Conservation (phyloP, 371 early-diverging fungal genomes). For the Chytridium lagenaria region DNA sequence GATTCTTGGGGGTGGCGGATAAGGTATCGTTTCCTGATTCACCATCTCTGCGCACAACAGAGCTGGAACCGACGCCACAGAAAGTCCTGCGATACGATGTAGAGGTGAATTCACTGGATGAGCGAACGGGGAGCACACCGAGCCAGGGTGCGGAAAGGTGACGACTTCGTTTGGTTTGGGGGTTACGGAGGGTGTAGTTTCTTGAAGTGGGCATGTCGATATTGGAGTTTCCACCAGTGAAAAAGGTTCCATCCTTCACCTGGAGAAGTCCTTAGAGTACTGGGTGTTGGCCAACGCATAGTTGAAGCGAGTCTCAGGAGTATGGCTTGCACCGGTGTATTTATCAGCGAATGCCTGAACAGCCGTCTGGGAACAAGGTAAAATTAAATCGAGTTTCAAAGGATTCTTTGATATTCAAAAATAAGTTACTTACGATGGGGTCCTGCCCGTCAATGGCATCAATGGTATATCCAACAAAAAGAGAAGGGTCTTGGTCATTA, state of each 20-base stretch:
- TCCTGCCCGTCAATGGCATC: constrained; percentile 11
- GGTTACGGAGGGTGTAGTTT: not conserved
- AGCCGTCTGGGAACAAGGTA: constrained; percentile 5
- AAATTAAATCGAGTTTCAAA: too few species aligned
- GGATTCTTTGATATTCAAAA: not conserved
- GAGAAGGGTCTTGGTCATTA: not conserved
- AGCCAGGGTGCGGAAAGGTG: not conserved
- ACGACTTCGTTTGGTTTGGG: not conserved
- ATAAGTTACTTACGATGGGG: constrained; percentile 17
- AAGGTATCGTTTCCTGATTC: not conserved
- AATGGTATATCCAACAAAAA: not conserved
- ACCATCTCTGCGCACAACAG: not conserved
- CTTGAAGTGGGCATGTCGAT: not conserved
- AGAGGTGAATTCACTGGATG: not conserved
- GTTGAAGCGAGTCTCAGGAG: constrained; percentile 5
- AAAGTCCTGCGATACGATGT: not conserved
- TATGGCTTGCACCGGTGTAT: not conserved
- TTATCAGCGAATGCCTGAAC: not conserved
- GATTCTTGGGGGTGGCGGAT: not conserved
- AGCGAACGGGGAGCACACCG: not conserved
- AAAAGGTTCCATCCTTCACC: not conserved
- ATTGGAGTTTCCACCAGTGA: not conserved
- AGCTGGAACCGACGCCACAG: not conserved
- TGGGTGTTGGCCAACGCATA: not conserved
- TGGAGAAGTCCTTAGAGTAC: not conserved